Evolutionary conservation across 768 basidiomycete genomes (phyloP).

Genomic region (Crepidotus variabilis): DNA sequence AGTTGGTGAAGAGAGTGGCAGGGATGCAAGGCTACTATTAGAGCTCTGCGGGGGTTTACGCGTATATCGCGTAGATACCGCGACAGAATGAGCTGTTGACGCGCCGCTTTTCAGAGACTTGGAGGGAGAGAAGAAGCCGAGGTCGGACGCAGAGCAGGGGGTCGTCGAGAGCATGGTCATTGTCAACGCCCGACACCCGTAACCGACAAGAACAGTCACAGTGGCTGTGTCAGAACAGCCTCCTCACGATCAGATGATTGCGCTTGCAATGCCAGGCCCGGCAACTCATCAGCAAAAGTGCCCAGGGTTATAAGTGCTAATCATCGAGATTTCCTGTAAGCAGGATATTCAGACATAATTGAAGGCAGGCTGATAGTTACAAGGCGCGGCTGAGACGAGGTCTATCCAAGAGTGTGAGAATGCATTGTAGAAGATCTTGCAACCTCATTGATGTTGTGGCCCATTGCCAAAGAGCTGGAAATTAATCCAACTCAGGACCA

Average conservation of each 20-base stretch:
- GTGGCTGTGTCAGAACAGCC: not conserved
- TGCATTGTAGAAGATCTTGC: too few species aligned
- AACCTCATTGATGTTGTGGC: too few species aligned
- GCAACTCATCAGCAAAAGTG: too few species aligned
- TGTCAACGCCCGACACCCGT: not conserved
- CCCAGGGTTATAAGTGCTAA: too few species aligned
- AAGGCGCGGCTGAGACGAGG: too few species aligned
- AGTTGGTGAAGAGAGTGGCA: slow-evolving; percentile 13
- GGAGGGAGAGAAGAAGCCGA: slow-evolving; percentile 29
- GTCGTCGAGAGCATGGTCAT: slow-evolving; percentile 19
- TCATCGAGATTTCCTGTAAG: too few species aligned
- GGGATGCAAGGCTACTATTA: not conserved
- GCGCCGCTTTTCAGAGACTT: slow-evolving; percentile 22
- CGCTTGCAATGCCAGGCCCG: too few species aligned
- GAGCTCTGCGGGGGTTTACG: not conserved
- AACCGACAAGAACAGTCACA: not conserved
- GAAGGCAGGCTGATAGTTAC: too few species aligned
- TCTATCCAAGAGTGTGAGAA: too few species aligned
- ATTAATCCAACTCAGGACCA: too few species aligned
- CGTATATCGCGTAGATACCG: slow-evolving; percentile 19
- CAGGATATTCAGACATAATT: too few species aligned
- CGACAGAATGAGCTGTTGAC: slow-evolving; percentile 24
- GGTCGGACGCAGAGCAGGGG: slow-evolving; percentile 15
- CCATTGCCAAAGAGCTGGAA: too few species aligned
- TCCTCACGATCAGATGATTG: not conserved